Evolutionary conservation across 768 basidiomycete species (phyloP), one percentile per base, ranked within the genome.

Genomic region (Sporobolomyces phaffii): DNA sequence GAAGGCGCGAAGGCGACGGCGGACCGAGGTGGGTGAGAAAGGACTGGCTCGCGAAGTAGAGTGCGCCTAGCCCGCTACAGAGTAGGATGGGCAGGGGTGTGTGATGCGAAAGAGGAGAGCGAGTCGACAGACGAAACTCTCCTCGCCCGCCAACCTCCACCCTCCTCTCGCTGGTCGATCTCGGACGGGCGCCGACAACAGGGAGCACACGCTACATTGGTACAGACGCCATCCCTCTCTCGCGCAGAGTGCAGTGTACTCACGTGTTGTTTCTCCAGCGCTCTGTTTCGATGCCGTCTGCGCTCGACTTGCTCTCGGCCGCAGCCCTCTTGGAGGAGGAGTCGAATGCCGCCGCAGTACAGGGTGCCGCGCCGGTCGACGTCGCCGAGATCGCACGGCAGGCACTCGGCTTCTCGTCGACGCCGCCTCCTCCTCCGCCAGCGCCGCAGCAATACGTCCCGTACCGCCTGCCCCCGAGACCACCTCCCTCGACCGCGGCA

Each of bases 231-330:
- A n/a, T n/a, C n/a, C n/a, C n/a, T n/a, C n/a, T n/a, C n/a, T n/a
- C n/a, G n/a, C n/a, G n/a, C n/a, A n/a, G n/a, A n/a, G n/a, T n/a
- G n/a, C n/a, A n/a, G n/a, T n/a, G n/a, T n/a, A n/a, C n/a, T n/a
- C n/a, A n/a, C n/a, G n/a, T n/a, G n/a, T n/a, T n/a, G n/a, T n/a
- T n/a, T n/a, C n/a, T n/a, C n/a, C n/a, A n/a, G n/a, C n/a, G n/a
- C n/a, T n/a, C n/a, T n/a, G n/a, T n/a, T n/a, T n/a, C n/a, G 22
- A 68, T 68, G 67, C 57, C 56, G 7, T 62, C 64, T 2, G 64
- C 69, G 10, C 65, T 66, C 61, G 69, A 66, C 64, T 60, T 66
- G 31, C 61, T 70, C 38, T 54, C 56, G 34, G 60, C 65, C 3
- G 64, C 69, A 24, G 69, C 69, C 8, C 38, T 70, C 47, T 61